Evolutionary conservation across 495 filamentous ascomycete genomes (phyloP).

Genomic region (Penicillium mononematosum): DNA sequence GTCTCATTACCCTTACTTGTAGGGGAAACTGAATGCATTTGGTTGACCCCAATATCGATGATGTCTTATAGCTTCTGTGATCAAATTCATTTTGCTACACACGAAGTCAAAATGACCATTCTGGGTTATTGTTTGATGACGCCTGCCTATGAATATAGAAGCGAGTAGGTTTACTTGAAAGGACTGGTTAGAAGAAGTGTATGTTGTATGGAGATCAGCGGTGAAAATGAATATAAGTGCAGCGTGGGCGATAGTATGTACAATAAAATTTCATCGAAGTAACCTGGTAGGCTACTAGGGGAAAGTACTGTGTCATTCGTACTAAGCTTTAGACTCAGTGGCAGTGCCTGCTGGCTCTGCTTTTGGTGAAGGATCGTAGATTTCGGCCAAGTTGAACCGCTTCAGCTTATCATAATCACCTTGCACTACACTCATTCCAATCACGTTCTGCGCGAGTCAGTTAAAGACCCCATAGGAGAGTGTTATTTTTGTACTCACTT

Average conservation of each 20-base stretch:
- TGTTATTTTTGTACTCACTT: constrained; percentile 55
- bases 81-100: neutral
- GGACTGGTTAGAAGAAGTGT: neutral
- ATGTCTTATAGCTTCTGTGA: neutral
- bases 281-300: neutral
- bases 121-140: neutral
- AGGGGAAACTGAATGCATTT: neutral
- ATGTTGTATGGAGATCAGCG: neutral
- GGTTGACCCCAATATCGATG: neutral
- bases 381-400: constrained; percentile 69
- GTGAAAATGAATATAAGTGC: neutral
- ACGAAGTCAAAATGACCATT: neutral
- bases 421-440: constrained; percentile 75
- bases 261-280: neutral
- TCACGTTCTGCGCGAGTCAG: constrained; percentile 56
- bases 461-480: neutral
- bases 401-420: constrained; percentile 68
- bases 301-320: neutral
- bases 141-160: neutral
- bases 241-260: neutral
- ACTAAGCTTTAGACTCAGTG: constrained; percentile 9
- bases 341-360: neutral
- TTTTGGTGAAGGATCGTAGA: constrained; percentile 52
- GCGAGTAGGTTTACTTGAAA: neutral
- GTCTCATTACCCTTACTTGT: too few relatives aligned